A percentile compares a stretch with the other conserved stretches of the same genome.
Evolutionary conservation across 805 yeast genomes (phyloP).

Genomic region (Dipodascopsis tothii): DNA sequence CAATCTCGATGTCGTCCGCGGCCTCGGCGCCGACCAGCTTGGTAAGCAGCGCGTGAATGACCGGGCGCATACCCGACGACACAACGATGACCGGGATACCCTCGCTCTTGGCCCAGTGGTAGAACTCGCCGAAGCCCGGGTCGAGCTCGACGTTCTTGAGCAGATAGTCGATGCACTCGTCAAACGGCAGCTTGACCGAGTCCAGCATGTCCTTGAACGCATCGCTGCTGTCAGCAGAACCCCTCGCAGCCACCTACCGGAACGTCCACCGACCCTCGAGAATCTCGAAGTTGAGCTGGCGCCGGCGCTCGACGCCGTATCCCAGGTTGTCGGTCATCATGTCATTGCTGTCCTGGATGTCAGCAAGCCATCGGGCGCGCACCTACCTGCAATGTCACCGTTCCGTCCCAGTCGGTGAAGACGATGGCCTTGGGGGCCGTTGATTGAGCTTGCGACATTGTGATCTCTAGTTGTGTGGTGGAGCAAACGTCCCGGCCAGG

Average conservation of each 20-base stretch:
- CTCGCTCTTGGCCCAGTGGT: conserved; percentile 64
- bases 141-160: conserved; percentile 66
- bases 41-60: conserved; percentile 68
- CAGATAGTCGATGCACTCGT: conserved; percentile 66
- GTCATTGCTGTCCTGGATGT: conserved; percentile 69
- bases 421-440: conserved; percentile 75
- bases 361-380: not conserved
- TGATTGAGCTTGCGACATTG: too few relatives aligned
- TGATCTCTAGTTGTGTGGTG: conserved; percentile 18
- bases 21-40: conserved; percentile 74
- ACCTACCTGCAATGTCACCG: conserved; percentile 69
- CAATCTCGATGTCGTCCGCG: conserved; percentile 62
- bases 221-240: too few relatives aligned
- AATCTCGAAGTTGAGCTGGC: conserved; percentile 61
- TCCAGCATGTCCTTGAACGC: conserved; percentile 81
- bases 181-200: conserved; percentile 67
- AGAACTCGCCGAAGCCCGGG: conserved; percentile 80
- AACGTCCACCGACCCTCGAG: conserved; percentile 60
- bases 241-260: conserved; percentile 20
- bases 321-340: conserved; percentile 83
- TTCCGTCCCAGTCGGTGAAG: conserved; percentile 97
- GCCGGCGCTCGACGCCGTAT: conserved; percentile 64
- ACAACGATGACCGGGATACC: conserved; percentile 80
- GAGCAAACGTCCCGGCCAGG: not conserved
- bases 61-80: conserved; percentile 89